A percentile compares a stretch with the other conserved stretches of the same genome.
phyloP scores from a whole-genome alignment of 371 early-diverging fungal genomes.

The Mucor racemosus region DNA sequence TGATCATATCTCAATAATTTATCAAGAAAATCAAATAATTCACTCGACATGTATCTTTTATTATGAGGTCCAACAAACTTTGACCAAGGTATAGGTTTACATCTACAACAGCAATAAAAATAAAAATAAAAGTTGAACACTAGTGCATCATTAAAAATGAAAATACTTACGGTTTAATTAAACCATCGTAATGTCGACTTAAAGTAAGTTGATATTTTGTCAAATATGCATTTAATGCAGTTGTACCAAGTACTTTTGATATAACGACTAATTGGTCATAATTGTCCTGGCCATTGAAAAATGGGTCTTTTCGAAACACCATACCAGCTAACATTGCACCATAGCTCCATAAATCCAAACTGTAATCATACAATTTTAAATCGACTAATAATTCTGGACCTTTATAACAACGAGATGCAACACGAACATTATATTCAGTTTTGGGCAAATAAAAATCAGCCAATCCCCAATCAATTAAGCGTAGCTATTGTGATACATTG shows the following conservation, averaged over 20 bases:
- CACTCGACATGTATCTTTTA: slow-evolving; percentile 86
- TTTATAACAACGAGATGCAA: slow-evolving; percentile 99
- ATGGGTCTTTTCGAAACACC: slow-evolving; percentile 98
- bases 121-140: not conserved
- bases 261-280: slow-evolving; percentile 98
- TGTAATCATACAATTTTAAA: slow-evolving; percentile 98
- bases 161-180: slow-evolving; percentile 13
- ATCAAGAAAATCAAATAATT: slow-evolving; percentile 94
- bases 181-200: slow-evolving; percentile 15
- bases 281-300: slow-evolving; percentile 99
- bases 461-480: slow-evolving; percentile 99
- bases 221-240: slow-evolving; percentile 87
- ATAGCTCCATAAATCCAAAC: slow-evolving; percentile 99
- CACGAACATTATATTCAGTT: slow-evolving; percentile 97
- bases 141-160: not conserved
- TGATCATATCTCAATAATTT: slow-evolving; percentile 96
- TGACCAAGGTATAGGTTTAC: slow-evolving; percentile 92
- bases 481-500: slow-evolving; percentile 59
- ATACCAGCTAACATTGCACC: slow-evolving; percentile 99
- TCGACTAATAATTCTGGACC: slow-evolving; percentile 99
- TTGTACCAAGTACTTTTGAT: slow-evolving; percentile 95
- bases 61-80: slow-evolving; percentile 89
- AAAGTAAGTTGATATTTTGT: slow-evolving; percentile 94
- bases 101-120: slow-evolving; percentile 27
- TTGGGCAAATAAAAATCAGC: slow-evolving; percentile 99